These are phyloP conservation scores for Skeletonema costatum DNA, from an alignment of 108 stramenopile genomes.

Conservation along the genomic window DNA sequence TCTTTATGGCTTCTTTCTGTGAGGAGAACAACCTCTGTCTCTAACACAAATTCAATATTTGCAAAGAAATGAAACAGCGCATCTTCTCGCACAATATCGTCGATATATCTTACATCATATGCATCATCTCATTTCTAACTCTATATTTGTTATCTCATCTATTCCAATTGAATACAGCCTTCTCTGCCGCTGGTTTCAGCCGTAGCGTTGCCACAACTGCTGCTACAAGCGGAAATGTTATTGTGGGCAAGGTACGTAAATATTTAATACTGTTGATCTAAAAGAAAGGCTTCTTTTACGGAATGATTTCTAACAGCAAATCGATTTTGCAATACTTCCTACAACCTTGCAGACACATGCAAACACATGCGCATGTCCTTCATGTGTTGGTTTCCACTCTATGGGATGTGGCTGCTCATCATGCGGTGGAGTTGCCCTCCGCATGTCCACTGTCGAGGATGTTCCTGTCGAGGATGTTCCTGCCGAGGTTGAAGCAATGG, in stretches of 20 bases:
- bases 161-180: conserved; percentile 8
- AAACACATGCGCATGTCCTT: conserved; percentile 20
- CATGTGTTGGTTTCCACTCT: conserved; percentile 13
- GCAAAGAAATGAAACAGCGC: not conserved
- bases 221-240: conserved; percentile 4
- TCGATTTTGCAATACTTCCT: not conserved
- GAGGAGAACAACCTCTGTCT: too few species aligned
- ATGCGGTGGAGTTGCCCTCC: conserved; percentile 57
- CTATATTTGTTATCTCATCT: not conserved
- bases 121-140: not conserved
- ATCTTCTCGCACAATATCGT: not conserved
- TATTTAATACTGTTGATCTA: not conserved
- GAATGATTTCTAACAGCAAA: not conserved
- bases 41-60: not conserved
- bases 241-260: conserved; percentile 11
- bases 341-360: conserved; percentile 9
- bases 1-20: too few species aligned
- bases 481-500: conserved; percentile 78
- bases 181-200: conserved; percentile 34
- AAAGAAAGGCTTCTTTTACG: not conserved
- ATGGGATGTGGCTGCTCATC: conserved; percentile 18
- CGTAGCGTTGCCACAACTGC: conserved; percentile 30
- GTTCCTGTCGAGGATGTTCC: conserved; percentile 80
- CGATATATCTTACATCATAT: not conserved
- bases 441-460: conserved; percentile 46